These are phyloP conservation scores for Teratosphaeria zuluensis DNA, from an alignment of 2,329 filamentous ascomycete genomes.

Conservation along the genomic window DNA sequence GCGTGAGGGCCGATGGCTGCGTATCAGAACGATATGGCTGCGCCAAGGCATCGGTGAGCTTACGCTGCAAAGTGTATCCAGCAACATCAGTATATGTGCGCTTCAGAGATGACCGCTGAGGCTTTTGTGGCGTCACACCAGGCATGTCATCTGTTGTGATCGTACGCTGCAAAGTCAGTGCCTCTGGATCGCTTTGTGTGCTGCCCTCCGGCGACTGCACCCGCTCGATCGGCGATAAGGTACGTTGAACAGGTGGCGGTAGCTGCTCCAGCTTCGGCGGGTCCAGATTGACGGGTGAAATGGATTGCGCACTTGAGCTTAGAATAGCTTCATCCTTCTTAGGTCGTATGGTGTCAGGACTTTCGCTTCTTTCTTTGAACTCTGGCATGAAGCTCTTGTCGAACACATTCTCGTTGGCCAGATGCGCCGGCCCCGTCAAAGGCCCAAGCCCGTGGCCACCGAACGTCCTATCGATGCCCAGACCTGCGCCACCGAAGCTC, in stretches of 20 bases:
- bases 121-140: slow-evolving; percentile 20
- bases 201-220: neutral
- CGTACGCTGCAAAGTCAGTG: slow-evolving; percentile 38
- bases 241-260: neutral
- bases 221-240: neutral
- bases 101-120: slow-evolving; percentile 46
- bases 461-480: slow-evolving; percentile 13
- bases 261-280: neutral
- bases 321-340: neutral
- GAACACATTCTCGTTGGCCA: slow-evolving; percentile 70
- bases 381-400: slow-evolving; percentile 60
- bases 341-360: slow-evolving; percentile 13
- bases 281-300: slow-evolving; percentile 1
- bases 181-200: slow-evolving; percentile 30
- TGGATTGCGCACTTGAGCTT: neutral
- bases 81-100: slow-evolving; percentile 80
- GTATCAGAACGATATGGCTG: slow-evolving; percentile 60
- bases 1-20: slow-evolving; percentile 14
- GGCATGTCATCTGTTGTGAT: slow-evolving; percentile 6
- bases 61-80: slow-evolving; percentile 65
- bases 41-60: slow-evolving; percentile 73
- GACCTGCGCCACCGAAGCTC: slow-evolving; percentile 1
- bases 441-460: slow-evolving; percentile 43
- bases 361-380: slow-evolving; percentile 23
- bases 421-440: slow-evolving; percentile 67